Evolutionary conservation across 2,329 filamentous ascomycete species (phyloP), one percentile per base, ranked within the genome.

Genomic region (Dryadomyces quercus-mongolicae): DNA sequence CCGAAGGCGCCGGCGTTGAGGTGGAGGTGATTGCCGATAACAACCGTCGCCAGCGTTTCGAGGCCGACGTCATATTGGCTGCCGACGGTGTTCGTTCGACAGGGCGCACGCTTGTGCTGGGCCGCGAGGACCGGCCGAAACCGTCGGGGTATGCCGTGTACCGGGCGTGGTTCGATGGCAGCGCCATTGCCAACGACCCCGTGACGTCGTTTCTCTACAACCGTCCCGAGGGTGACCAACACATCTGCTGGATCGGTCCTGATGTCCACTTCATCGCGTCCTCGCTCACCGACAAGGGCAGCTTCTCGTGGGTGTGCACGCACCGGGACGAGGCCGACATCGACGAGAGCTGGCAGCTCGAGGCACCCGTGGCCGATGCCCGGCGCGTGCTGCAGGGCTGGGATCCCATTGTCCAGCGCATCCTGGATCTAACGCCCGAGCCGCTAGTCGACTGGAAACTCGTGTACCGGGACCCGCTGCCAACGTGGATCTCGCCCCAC

Each of bases 221-320:
- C 54, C 51, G 49, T 47, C 56, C 58, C 7, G 65, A 74, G 34
- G 73, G 73, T 34, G 76, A 80, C 57, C 70, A 72, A 21, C 75
- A 78, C 60, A 69, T 71, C 5, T 72, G 68, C 44, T 80, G 75
- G 76, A 67, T 79, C 25, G 76, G 75, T 2, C 70, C 71, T 13
- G 74, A 79, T 55, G 70, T 76, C 2, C 74, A 76, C 58, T 75
- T 76, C 60, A 70, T 79, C 40, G 73, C 72, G 7, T 75, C 75
- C 2, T 72, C 73, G 0, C 71, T 79, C 55, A 77, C 78, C 61
- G 18, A 21, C 7, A 78, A 79, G 62, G 68, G 70, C 40, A 75
- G 78, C 56, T 73, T 79, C 58, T 74, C 69, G 53, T 79, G 76
- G 76, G 76, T 77, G 12, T 73, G 74, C 57, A 78, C 76, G 45